Evolutionary conservation across 2,329 filamentous ascomycete genomes (phyloP), one percentile per base, ranked within the genome.

Genomic region (Ramularia endophylla): DNA sequence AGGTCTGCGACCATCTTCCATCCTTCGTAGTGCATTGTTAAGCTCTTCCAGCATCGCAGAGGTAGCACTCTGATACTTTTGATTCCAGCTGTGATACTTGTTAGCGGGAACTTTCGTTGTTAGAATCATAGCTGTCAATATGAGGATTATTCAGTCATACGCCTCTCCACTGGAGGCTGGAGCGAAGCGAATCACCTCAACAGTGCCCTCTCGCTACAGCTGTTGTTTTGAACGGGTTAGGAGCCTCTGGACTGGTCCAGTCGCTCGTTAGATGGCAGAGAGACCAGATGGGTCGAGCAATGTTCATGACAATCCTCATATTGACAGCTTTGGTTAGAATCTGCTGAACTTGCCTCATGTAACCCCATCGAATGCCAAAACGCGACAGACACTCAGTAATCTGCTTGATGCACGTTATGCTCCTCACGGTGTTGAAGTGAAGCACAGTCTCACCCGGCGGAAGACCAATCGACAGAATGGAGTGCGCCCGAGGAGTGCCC

Each of bases 291-390:
- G n/a, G n/a, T n/a, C n/a, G n/a, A n/a, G n/a, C n/a, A n/a, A n/a
- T n/a, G n/a, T n/a, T n/a, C n/a, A n/a, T n/a, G n/a, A n/a, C n/a
- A n/a, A n/a, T n/a, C n/a, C n/a, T n/a, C n/a, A n/a, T n/a, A n/a
- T n/a, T n/a, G n/a, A n/a, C n/a, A n/a, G n/a, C n/a, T n/a, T n/a
- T n/a, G n/a, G n/a, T 33, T 4, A 16, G 18, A 25, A 25, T 12
- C 18, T 15, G 13, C 15, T 8, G 5, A 5, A 44, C 56, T 43
- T 37, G 59, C 58, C 57, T 68, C 42, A 69, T 69, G 48, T 69
- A 71, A 18, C 70, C 70, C 52, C 71, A 73, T 11, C 70, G 60
- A 15, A 67, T 55, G 12, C 70, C 70, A 34, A 73, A 70, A 7
- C 59, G 58, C 15, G 66, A 66, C 2, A 73, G 60, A 27, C 69